Base-by-base conservation (phyloP, 495 filamentous ascomycete species). In the Tirmania nivea region DNA sequence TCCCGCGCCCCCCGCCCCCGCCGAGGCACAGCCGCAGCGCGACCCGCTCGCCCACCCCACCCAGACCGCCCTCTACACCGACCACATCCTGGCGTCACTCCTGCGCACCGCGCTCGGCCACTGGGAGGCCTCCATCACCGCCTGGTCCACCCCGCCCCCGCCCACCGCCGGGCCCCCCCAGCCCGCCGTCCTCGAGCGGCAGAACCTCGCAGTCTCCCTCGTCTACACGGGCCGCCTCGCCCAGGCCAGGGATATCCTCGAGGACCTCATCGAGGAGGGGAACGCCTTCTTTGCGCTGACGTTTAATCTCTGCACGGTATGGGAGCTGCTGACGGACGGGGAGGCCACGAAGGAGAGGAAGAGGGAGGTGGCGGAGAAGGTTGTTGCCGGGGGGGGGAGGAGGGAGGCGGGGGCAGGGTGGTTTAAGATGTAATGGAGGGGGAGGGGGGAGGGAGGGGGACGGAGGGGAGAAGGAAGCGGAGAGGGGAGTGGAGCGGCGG, bases 261-360 rank as follows among this genome's bases (percentile, higher is more conserved):
- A 86, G 58, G 66, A 68, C 0, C 67, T 89, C 19, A 66, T 86
- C 8, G 73, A 76, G 7, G 60, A 69, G 1, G 74, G 77, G 8
- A 68, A 76, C 19, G 75, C 77, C 0, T 92, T 87, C 57, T 75
- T 78, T 48, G 81, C 81, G 9, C 63, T 92, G 16, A 73, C 86
- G 1, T 97, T 95, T 66, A 97, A 97, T 63, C 69, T 97, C 8
- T 74, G 78, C 14, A 95, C 90, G 0, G 75, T 93, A 58, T 97
- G 93, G 63, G 90, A 97, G 66, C 75, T 97, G 6, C 89, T 31
- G 25, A 31, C 25, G 25, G 25, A 83, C 59, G 84, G 81, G 1
- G 88, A 96, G 54, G 73, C 73, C 55, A 72, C 81, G n/a, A 68
- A 71, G 49, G 71, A 70, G 14, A 65, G 80, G 60, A 96, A 94